A percentile compares a stretch with the other conserved stretches of the same genome.
These are phyloP conservation scores for Hura crepitans DNA, from an alignment of 441 rosid species.

Conservation along the genomic window DNA sequence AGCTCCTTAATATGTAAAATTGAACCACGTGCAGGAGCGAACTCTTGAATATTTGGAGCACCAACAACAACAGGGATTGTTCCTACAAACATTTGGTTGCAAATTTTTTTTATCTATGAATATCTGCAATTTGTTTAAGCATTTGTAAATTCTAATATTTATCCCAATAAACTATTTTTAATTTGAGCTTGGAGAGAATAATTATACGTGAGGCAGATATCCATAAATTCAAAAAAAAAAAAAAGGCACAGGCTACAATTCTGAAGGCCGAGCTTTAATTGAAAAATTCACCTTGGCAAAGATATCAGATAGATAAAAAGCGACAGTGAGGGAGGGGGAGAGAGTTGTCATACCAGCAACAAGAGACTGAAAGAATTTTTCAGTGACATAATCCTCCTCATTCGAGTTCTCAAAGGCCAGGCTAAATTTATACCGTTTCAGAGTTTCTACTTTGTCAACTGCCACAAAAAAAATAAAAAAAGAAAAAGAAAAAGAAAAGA, in stretches of 20 bases:
- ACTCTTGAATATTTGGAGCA: conserved; percentile 86
- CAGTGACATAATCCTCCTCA: conserved; percentile 95
- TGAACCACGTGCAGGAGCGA: conserved; percentile 63
- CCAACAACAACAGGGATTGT: conserved; percentile 85
- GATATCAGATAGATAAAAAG: background rate
- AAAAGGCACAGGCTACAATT: background rate
- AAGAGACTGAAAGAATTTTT: conserved; percentile 86
- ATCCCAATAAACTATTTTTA: background rate
- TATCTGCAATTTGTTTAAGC: background rate
- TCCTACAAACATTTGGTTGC: conserved; percentile 40
- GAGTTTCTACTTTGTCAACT: conserved; percentile 82
- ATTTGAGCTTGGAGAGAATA: background rate
- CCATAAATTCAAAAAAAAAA: background rate
- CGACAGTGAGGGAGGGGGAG: background rate
- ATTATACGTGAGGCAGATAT: background rate
- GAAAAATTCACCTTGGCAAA: background rate
- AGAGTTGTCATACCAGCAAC: conserved; percentile 62
- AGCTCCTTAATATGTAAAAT: conserved; percentile 59
- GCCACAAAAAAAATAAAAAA: conserved; percentile 14
- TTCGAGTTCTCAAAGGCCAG: conserved; percentile 95
- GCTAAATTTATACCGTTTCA: conserved; percentile 80
- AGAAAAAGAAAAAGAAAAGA: conserved; percentile 13
- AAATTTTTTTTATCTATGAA: background rate
- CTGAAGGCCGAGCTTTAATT: background rate
- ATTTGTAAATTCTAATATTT: background rate